Conservation (phyloP, 352 stramenopile genomes). For the Pythium dissotocum region DNA sequence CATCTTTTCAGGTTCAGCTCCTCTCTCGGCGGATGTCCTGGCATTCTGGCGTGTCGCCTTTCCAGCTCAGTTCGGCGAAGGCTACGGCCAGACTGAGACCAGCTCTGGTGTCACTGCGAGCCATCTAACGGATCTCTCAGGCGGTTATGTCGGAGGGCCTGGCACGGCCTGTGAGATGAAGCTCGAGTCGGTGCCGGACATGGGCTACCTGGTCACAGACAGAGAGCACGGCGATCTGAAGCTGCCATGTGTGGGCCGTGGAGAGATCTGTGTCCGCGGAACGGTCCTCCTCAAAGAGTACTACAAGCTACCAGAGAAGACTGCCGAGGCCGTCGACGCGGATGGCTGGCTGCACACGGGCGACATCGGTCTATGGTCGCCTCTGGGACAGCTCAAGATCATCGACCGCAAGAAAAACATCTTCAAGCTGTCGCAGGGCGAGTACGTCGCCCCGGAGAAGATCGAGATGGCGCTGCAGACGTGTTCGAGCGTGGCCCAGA, state of each 20-base stretch:
- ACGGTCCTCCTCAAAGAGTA: conserved; percentile 91
- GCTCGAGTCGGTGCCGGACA: conserved; percentile 96
- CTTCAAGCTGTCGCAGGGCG: conserved; percentile 93
- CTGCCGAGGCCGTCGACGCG: conserved; percentile 86
- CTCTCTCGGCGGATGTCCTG: conserved; percentile 91
- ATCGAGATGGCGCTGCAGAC: conserved; percentile 94
- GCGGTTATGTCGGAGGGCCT: conserved; percentile 93
- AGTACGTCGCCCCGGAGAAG: conserved; percentile 97
- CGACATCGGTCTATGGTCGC: conserved; percentile 95
- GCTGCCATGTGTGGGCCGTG: conserved; percentile 48
- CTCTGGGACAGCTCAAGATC: conserved; percentile 89
- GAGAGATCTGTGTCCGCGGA: conserved; percentile 78
- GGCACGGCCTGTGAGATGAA: conserved; percentile 89
- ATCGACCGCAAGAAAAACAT: conserved; percentile 94
- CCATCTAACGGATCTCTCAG: conserved; percentile 38
- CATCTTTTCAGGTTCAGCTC: conserved; percentile 95
- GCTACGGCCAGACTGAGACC: conserved; percentile 97
- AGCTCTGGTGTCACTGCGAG: conserved; percentile 77
- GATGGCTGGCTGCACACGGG: conserved; percentile 97
- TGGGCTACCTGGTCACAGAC: conserved; percentile 93
- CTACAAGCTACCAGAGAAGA: conserved; percentile 94
- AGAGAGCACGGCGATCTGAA: conserved; percentile 43
- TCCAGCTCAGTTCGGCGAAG: conserved; percentile 86
- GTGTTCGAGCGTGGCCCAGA: conserved; percentile 90
- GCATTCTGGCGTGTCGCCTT: conserved; percentile 94